A percentile compares a stretch with the other conserved stretches of the same genome.
Conservation (phyloP, 768 basidiomycete species). For the Phanerochaete carnosa region DNA sequence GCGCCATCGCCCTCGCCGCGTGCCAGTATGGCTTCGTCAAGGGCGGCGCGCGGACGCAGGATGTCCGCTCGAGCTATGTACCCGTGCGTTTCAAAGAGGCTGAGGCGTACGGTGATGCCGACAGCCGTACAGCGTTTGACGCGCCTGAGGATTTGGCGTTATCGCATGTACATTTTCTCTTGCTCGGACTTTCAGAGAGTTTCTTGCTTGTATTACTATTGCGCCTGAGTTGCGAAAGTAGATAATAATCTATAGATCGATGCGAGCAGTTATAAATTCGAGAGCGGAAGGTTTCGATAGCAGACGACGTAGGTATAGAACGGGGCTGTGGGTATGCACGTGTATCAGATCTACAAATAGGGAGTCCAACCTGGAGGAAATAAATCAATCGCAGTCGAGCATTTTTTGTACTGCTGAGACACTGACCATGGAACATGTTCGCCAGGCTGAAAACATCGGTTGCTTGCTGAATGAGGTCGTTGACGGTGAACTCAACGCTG, state of each 20-base stretch:
- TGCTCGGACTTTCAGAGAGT: too few species aligned
- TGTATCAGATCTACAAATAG: neutral
- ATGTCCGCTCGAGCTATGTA: slow-evolving; percentile 3
- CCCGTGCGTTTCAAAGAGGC: slow-evolving; percentile 13
- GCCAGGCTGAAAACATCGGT: slow-evolving; percentile 74
- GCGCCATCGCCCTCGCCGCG: neutral
- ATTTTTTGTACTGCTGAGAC: neutral
- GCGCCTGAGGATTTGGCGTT: neutral
- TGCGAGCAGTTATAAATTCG: too few species aligned
- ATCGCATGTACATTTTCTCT: too few species aligned
- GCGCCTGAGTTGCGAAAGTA: too few species aligned
- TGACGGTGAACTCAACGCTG: slow-evolving; percentile 91
- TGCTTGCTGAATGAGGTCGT: slow-evolving; percentile 87
- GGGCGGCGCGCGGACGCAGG: neutral
- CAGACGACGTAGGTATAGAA: too few species aligned
- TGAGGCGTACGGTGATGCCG: slow-evolving; percentile 6
- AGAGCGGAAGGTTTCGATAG: too few species aligned
- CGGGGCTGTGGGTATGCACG: neutral
- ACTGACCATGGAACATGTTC: slow-evolving; percentile 71
- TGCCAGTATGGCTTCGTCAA: slow-evolving; percentile 3
- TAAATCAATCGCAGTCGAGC: neutral
- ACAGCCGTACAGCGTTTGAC: slow-evolving; percentile 3
- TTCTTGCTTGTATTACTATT: too few species aligned
- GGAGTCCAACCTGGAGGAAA: neutral
- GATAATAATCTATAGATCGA: too few species aligned